phyloP scores from a whole-genome alignment of 306 rosid genomes.

The Trichosanthes cucumerina region DNA sequence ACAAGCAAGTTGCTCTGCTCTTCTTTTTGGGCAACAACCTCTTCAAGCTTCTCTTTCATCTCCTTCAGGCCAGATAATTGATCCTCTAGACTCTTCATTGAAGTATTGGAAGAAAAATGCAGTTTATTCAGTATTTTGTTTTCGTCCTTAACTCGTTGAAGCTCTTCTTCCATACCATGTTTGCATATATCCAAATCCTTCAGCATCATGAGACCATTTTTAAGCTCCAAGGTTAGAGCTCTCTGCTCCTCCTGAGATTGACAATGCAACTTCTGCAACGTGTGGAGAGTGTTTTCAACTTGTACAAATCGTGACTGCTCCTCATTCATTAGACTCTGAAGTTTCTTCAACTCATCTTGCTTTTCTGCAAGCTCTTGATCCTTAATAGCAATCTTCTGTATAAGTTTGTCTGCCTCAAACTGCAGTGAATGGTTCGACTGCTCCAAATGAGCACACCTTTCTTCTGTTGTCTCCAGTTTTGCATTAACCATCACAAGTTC shows the following conservation, averaged over 20 bases:
- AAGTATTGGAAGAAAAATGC: conserved; percentile 35
- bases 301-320: conserved; percentile 65
- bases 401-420: conserved; percentile 54
- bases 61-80: conserved; percentile 68
- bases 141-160: conserved; percentile 55
- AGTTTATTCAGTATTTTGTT: conserved; percentile 53
- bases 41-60: conserved; percentile 80
- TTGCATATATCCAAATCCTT: conserved; percentile 62
- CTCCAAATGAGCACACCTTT: conserved; percentile 47
- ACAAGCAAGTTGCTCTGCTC: conserved; percentile 59
- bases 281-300: conserved; percentile 61
- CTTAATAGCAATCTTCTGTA: conserved; percentile 55
- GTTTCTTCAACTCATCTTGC: conserved; percentile 53
- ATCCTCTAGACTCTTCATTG: conserved; percentile 45
- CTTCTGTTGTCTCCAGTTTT: conserved; percentile 50
- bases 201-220: conserved; percentile 65
- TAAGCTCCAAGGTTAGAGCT: conserved; percentile 75
- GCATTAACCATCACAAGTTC: conserved; percentile 44
- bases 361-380: conserved; percentile 73
- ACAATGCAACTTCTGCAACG: conserved; percentile 57
- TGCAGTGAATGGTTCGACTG: conserved; percentile 58
- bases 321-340: conserved; percentile 59
- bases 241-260: conserved; percentile 82
- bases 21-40: conserved; percentile 42
- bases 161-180: conserved; percentile 56